Conservation (phyloP, 306 rosid species). For the Acacia confusa region DNA sequence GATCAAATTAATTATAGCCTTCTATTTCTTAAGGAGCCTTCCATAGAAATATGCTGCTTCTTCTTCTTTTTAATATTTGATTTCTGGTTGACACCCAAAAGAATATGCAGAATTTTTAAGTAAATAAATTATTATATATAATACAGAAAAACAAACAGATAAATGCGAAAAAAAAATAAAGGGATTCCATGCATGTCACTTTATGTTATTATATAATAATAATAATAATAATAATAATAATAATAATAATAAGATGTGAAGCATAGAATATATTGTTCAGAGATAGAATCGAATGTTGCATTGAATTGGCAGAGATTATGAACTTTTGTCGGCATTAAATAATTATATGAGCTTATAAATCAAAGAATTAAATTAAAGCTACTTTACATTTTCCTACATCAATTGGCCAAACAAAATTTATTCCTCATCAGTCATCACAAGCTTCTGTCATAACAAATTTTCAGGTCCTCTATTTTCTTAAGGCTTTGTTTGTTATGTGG, state of each 20-base stretch:
- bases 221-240: not conserved
- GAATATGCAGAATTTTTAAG: not conserved
- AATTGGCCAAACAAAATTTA: not conserved
- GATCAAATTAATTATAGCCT: not conserved
- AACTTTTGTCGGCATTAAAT: not conserved
- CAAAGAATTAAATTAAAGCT: not conserved
- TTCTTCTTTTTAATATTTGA: not conserved
- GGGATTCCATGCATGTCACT: not conserved
- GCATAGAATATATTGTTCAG: not conserved
- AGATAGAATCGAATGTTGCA: not conserved
- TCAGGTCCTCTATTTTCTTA: not conserved
- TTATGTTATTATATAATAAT: not conserved
- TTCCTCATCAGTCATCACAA: not conserved
- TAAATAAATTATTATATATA: not conserved
- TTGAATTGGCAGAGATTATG: not conserved
- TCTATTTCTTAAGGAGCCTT: not conserved
- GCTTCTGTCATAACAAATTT: not conserved
- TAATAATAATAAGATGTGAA: not conserved
- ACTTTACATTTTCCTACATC: not conserved
- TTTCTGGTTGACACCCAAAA: not conserved
- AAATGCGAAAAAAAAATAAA: not conserved
- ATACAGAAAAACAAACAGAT: not conserved
- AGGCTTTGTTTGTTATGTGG: too few relatives aligned
- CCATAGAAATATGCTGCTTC: not conserved
- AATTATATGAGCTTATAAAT: not conserved